Evolutionary conservation across 768 basidiomycete species (phyloP).

Genomic region (Suillus plorans): DNA sequence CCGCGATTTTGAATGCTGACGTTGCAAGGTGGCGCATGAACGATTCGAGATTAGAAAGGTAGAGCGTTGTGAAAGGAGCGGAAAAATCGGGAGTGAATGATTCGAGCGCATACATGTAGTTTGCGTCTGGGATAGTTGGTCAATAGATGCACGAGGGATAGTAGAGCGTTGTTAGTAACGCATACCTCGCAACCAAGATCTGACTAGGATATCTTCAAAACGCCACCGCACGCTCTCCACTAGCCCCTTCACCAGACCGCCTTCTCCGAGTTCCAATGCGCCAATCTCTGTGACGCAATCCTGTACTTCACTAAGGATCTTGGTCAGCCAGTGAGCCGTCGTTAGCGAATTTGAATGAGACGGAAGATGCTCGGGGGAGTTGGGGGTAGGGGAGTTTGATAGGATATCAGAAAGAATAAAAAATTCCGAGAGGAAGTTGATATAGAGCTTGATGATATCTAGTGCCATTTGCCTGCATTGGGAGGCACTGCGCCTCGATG

Average conservation of each 20-base stretch:
- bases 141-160: neutral
- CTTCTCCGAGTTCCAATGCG: constrained; percentile 77
- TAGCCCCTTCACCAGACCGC: constrained; percentile 66
- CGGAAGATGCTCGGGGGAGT: constrained; percentile 59
- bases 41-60: constrained; percentile 71
- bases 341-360: constrained; percentile 78
- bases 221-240: constrained; percentile 85
- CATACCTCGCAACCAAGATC: constrained; percentile 82
- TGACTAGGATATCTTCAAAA: constrained; percentile 79
- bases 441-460: constrained; percentile 84
- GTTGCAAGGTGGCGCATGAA: constrained; percentile 82
- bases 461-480: constrained; percentile 87
- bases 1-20: constrained; percentile 76
- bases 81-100: constrained; percentile 71
- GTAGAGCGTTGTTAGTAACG: constrained; percentile 6
- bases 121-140: constrained; percentile 60
- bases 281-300: constrained; percentile 83
- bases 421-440: constrained; percentile 81
- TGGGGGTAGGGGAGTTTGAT: constrained; percentile 44
- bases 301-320: constrained; percentile 79
- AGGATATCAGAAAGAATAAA: constrained; percentile 81
- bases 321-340: constrained; percentile 76
- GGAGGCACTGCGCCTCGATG: constrained; percentile 73
- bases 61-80: constrained; percentile 68
- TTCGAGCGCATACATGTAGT: constrained; percentile 80